Evolutionary conservation across 2,329 filamentous ascomycete genomes (phyloP), one percentile per base, ranked within the genome.

Genomic region (Ophiosphaerella herpotricha): DNA sequence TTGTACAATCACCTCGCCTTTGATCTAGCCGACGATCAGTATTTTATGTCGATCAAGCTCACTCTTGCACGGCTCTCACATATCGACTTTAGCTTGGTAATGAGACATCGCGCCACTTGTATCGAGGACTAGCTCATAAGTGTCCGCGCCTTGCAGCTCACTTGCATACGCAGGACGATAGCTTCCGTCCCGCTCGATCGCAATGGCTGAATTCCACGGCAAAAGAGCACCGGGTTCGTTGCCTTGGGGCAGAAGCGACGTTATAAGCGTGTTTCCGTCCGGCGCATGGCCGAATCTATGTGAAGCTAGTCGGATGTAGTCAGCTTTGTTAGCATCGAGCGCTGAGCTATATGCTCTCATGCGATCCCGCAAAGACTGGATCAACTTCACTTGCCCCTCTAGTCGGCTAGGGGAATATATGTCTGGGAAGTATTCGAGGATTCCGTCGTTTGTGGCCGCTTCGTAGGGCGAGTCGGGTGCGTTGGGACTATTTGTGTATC

Each of bases 21-120:
- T 21, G 4, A 21, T 21, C 18, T 21, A 21, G 18, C 18, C 18
- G 4, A 21, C 18, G 34, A 66, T 42, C 32, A 63, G 39, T 12
- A 67, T 39, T 8, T 64, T 13, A 37, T 50, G 9, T 54, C 58
- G 12, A 54, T 37, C 14, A 42, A 39, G 1, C 38, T 35, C 4
- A 50, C 50, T 11, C 34, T 12, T n/a, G 36, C 44, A 49, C 46
- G 53, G 14, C 4, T 52, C 48, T 35, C 59, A 67, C 12, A 67
- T 44, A 1, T 51, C 42, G 26, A 58, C 59, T 36, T 53, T 59
- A 14, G 59, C 55, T 7, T 61, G 55, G 49, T 52, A 66, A 49
- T 57, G 61, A 34, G 46, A 66, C 7, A 52, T 59, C 7, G 50
- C 50, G 2, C 55, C 57, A 12, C 58, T 42, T 12, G 43, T 37